Base-by-base conservation (phyloP, 495 filamentous ascomycete genomes). In the Rostrohypoxylon terebratum region DNA sequence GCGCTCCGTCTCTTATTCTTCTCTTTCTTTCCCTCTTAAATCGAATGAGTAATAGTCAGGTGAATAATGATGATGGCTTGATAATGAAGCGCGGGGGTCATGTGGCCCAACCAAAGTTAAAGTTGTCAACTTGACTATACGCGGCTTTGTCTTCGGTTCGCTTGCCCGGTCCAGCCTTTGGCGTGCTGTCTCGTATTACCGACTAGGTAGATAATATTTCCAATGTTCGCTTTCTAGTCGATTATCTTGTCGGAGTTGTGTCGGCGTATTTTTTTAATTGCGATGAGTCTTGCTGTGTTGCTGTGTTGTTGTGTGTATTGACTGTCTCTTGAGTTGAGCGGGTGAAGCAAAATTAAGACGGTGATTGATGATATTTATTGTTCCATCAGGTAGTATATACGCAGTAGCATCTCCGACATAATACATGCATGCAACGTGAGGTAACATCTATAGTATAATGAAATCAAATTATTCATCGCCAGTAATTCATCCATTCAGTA, bases 21-120 rank as follows among this genome's bases (percentile, higher is more conserved):
- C 47, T 64, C 71, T 73, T 73, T 59, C 48, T 66, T 42, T 66
- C 55, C 21, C 44, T 63, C 47, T 28, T 9, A 20, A 53, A 59
- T 66, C 66, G 63, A 55, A 69, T 74, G 71, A 63, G 71, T 69
- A 66, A 62, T 63, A 58, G 57, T 74, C 71, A 73, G 71, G 71
- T 73, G 71, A 69, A 61, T 63, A 69, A 73, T 45, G 66, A 74
- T 69, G 62, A 69, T 74, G 71, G 71, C 40, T 74, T 74, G 71
- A 74, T 74, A 74, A 74, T 74, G 66, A 74, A 74, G 40, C 58
- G 44, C 66, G 69, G 45, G 45, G 58, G 71, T 74, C 71, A 74
- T 69, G 62, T 69, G 71, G 66, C 53, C 36, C 50, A 59, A 53
- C 66, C 61, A 53, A 54, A 38, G 4, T 44, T 69, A 53, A 54